phyloP scores from a whole-genome alignment of 116 monocot species.

The Iris pallida region DNA sequence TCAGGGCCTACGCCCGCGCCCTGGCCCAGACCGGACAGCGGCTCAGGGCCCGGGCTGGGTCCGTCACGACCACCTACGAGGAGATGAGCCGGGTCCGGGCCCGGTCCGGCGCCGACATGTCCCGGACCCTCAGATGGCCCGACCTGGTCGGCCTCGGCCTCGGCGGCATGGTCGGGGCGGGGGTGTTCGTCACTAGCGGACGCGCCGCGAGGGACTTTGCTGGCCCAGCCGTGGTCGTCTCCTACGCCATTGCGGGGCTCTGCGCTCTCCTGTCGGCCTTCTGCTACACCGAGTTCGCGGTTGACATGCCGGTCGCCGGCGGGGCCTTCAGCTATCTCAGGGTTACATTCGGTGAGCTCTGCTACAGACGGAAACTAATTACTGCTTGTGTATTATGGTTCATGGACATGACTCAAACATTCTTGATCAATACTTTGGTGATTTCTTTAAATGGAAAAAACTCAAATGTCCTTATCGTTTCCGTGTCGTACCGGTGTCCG shows the following conservation, averaged over 20 bases:
- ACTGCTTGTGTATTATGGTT: too few species aligned
- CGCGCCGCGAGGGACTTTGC: conserved; percentile 52
- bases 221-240: conserved; percentile 71
- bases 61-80: conserved; percentile 64
- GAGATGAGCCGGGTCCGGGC: conserved; percentile 81
- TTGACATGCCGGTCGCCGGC: conserved; percentile 95
- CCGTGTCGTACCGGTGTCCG: too few species aligned
- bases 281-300: conserved; percentile 99
- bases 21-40: conserved; percentile 46
- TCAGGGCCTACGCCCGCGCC: conserved; percentile 46
- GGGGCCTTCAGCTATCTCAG: conserved; percentile 95
- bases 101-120: conserved; percentile 71
- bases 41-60: conserved; percentile 35
- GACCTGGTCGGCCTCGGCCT: conserved; percentile 79
- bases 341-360: conserved; percentile 73
- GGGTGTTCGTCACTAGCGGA: conserved; percentile 83
- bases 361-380: too few species aligned
- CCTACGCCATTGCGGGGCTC: conserved; percentile 94
- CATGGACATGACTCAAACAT: too few species aligned
- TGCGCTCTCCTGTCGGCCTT: conserved; percentile 95
- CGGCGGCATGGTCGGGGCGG: conserved; percentile 96
- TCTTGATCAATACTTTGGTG: too few species aligned
- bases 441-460: too few species aligned
- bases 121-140: conserved; percentile 57
- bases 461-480: too few species aligned